Base-by-base conservation (phyloP, 257 asterid genomes). In the Fraxinus pennsylvanica region DNA sequence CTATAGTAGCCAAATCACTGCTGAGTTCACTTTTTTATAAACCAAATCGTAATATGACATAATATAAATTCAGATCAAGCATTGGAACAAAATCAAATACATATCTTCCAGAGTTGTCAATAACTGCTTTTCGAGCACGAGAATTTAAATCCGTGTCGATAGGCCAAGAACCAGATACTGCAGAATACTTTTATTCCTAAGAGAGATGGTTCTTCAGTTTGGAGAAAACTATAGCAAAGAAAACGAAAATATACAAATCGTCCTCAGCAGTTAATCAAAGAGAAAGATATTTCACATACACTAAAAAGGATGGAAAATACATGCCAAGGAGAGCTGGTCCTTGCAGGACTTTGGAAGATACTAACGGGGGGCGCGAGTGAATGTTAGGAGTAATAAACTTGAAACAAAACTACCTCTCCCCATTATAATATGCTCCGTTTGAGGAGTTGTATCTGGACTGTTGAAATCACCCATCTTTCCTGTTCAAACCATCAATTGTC, bases 391-490 rank as follows among this genome's bases (percentile, higher is more conserved):
- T 39, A 39, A 39, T 39, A 39, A 39, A 39, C 45, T 39, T 9
- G 12, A 39, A 39, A 1, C 6, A 39, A 39, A 39, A 47, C 57
- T 47, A 47, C 57, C 57, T 47, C 57, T 12, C 4, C 15, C 19
- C 19, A 14, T 47, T 47, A 14, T 47, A 50, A 14, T 14, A 50
- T 50, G 6, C 17, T 50, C 22, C 61, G 21, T 50, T 50, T 33
- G 61, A 50, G 14, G 59, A 47, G 6, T 3, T 50, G 61, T 5
- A 50, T 50, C 29, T 6, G 3, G 29, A 61, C 32, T 59, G 30
- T 45, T 36, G 71, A 76, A 78, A 72, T 86, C 89, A 91, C 61
- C 91, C 90, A 33, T 91, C 92, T 77, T 89, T 91, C 91, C 96
- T 91, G 90, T 75, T 71, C 29, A 77, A 78, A 50, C 32, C 27